These are phyloP conservation scores for Apiotrichum gamsii DNA, from an alignment of 1,284 basidiomycete genomes.

Conservation along the genomic window DNA sequence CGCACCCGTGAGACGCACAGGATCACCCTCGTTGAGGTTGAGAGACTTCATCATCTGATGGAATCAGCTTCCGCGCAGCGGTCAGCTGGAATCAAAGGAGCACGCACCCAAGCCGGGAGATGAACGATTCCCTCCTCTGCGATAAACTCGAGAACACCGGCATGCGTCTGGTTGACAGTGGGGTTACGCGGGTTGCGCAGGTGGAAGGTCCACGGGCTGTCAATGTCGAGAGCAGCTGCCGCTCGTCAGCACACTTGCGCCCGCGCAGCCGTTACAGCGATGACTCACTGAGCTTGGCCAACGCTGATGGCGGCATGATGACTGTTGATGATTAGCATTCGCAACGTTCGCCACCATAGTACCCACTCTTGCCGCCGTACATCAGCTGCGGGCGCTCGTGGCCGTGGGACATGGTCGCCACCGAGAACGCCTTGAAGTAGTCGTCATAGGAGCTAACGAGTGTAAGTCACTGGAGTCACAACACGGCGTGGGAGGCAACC, in stretches of 20 bases:
- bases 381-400: slow-evolving; percentile 44
- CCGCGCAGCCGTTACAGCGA: no score
- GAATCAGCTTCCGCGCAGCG: slow-evolving; percentile 4
- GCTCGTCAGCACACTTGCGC: no score
- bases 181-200: slow-evolving; percentile 82
- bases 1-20: slow-evolving; percentile 82
- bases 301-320: slow-evolving; percentile 93
- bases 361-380: slow-evolving; percentile 93
- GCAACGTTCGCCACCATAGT: background rate
- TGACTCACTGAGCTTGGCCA: slow-evolving; percentile 70
- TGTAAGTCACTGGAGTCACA: no score
- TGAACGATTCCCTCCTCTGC: slow-evolving; percentile 94
- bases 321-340: no score
- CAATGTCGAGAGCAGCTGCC: slow-evolving; percentile 72
- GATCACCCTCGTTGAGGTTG: slow-evolving; percentile 81
- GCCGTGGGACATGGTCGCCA: slow-evolving; percentile 44
- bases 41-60: slow-evolving; percentile 90
- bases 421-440: slow-evolving; percentile 49
- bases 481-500: no score
- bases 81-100: background rate
- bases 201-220: slow-evolving; percentile 93
- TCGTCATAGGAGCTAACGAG: slow-evolving; percentile 42
- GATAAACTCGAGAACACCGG: slow-evolving; percentile 97
- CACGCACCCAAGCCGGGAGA: slow-evolving; percentile 77
- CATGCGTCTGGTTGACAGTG: slow-evolving; percentile 76